phyloP scores from a whole-genome alignment of 2,329 filamentous ascomycete species.

The Penicillium sp. region DNA sequence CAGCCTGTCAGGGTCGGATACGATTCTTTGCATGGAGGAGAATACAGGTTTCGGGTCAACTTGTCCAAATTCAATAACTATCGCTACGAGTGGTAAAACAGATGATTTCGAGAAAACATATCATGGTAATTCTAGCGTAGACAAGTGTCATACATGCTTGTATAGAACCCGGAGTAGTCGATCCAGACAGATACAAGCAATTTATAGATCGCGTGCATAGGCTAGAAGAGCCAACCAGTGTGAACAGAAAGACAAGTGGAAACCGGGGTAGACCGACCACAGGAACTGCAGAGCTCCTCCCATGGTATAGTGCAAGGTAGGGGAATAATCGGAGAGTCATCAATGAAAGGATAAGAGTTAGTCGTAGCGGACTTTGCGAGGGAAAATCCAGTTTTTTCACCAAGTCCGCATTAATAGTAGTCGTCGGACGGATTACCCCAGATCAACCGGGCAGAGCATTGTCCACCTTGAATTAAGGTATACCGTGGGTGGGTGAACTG shows the following conservation, averaged over 20 bases:
- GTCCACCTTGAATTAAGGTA: background rate
- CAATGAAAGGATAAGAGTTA: conserved; percentile 33
- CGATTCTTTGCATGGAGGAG: background rate
- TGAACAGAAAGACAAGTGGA: background rate
- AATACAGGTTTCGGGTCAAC: background rate
- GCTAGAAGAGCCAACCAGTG: background rate
- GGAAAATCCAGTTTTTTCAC: conserved; percentile 28
- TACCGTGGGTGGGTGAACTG: conserved; percentile 3
- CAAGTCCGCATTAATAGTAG: conserved; percentile 15
- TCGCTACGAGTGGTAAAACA: background rate
- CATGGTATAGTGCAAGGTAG: conserved; percentile 25
- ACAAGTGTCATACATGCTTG: background rate
- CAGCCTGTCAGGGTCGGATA: background rate
- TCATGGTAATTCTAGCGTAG: background rate
- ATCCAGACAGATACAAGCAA: background rate
- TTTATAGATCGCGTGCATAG: background rate
- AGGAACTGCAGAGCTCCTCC: conserved; percentile 20
- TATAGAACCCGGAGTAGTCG: background rate
- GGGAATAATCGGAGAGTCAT: conserved; percentile 17
- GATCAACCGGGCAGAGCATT: conserved; percentile 21
- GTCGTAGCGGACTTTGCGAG: conserved; percentile 26
- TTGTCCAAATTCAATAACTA: conserved; percentile 1
- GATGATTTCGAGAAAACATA: background rate
- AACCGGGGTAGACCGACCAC: conserved; percentile 6
- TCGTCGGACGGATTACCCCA: conserved; percentile 14